phyloP scores from a whole-genome alignment of 768 basidiomycete species.

The Amylocystis lapponica region DNA sequence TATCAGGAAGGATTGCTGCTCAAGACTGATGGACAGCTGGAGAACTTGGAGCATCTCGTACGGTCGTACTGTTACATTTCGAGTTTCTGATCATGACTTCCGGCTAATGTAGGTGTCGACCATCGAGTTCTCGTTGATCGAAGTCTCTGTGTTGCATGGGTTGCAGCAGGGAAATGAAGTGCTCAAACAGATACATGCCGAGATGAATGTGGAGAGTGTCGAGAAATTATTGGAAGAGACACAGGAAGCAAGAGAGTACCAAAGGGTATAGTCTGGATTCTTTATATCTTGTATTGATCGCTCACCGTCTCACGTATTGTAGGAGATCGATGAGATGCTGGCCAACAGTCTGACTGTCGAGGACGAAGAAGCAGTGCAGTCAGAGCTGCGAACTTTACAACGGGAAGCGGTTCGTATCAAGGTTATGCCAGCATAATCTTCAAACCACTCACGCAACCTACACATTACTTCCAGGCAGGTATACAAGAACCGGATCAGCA shows the following conservation, averaged over 20 bases:
- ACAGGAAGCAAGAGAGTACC: conserved; percentile 87
- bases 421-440: too few relatives aligned
- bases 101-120: conserved; percentile 67
- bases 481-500: conserved; percentile 22
- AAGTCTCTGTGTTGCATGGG: conserved; percentile 89
- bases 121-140: conserved; percentile 94
- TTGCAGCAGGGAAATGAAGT: conserved; percentile 92
- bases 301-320: conserved; percentile 5
- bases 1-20: conserved; percentile 85
- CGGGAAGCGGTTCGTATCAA: conserved; percentile 48
- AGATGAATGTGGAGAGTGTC: conserved; percentile 89
- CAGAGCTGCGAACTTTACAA: conserved; percentile 70
- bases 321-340: conserved; percentile 93
- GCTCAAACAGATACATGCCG: conserved; percentile 88
- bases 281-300: background rate
- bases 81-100: background rate
- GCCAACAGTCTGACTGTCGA: conserved; percentile 76
- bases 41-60: conserved; percentile 85
- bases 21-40: conserved; percentile 88
- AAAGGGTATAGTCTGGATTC: conserved; percentile 59
- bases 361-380: conserved; percentile 92
- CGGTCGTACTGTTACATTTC: conserved; percentile 18
- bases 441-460: too few relatives aligned
- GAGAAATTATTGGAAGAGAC: conserved; percentile 93
- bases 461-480: conserved; percentile 22